Base-by-base conservation (phyloP, 441 rosid genomes). In the Gossypium aridum region DNA sequence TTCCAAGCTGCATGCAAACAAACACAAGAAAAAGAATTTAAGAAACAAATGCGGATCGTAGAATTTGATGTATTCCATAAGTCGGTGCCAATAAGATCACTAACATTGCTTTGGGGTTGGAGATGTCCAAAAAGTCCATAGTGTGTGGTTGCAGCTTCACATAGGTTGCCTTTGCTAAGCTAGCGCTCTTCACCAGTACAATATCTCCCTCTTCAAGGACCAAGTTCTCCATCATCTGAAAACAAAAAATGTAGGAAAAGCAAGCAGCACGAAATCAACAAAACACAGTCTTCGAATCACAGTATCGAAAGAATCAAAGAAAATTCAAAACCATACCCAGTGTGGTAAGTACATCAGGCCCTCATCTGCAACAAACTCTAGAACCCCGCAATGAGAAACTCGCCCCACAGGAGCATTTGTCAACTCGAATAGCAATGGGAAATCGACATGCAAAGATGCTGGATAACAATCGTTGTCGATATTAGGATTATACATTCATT, bases 351-450 rank as follows among this genome's bases (percentile, higher is more conserved):
- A 31, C 7, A 85, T 81, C 22, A 88, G 7, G 71, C 92, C 94
- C 81, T 90, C 94, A 28, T 88, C 94, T 72, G 92, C 94, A 3
- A 82, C 79, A 83, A 90, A 88, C 67, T 90, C 94, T 7, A 88
- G 78, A 20, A 88, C 92, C 92, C 92, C 94, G 7, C 94, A 90
- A 71, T 88, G 92, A 16, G 94, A 77, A 37, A 76, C 80, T 57
- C 84, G 84, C 54, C 51, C 51, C 87, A 77, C 75, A 63, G 79
- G 57, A 28, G 73, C 61, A 70, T 88, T 90, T 28, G 75, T 83
- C 71, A 88, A 74, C 71, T 87, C 85, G 76, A 90, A 90, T 75
- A 88, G 54, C 92, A 90, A 84, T 10, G 94, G 92, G 71, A 85
- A 90, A 68, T 90, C 89, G 6, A 87, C 81, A 79, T 88, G 80